phyloP scores from a whole-genome alignment of 805 yeast species.

The Schwanniomyces vanrijiae region DNA sequence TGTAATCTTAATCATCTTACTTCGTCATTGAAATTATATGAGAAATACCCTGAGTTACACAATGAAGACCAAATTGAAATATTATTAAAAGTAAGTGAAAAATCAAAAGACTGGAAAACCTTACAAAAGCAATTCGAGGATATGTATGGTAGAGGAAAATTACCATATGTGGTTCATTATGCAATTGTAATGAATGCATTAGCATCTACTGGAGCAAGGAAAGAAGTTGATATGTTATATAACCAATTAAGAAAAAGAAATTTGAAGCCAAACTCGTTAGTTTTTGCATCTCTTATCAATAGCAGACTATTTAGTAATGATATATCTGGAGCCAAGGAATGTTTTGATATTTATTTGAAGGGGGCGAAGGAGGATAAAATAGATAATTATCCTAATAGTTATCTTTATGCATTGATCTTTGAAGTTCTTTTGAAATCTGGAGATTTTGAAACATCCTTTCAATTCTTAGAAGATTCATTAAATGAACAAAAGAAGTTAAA shows the following conservation, averaged over 20 bases:
- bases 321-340: slow-evolving; percentile 30
- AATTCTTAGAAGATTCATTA: slow-evolving; percentile 21
- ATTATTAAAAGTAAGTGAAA: slow-evolving; percentile 46
- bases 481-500: slow-evolving; percentile 13
- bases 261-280: slow-evolving; percentile 45
- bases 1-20: slow-evolving; percentile 18
- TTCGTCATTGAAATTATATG: slow-evolving; percentile 29
- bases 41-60: slow-evolving; percentile 40
- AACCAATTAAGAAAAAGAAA: slow-evolving; percentile 45
- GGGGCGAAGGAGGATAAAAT: slow-evolving; percentile 16
- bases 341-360: slow-evolving; percentile 19
- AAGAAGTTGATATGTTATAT: slow-evolving; percentile 50
- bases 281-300: slow-evolving; percentile 47
- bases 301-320: slow-evolving; percentile 39
- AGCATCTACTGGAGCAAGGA: slow-evolving; percentile 48
- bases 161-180: slow-evolving; percentile 58
- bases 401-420: slow-evolving; percentile 29
- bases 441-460: slow-evolving; percentile 26
- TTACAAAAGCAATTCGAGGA: slow-evolving; percentile 58
- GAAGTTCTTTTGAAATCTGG: slow-evolving; percentile 23
- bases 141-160: slow-evolving; percentile 51
- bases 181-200: slow-evolving; percentile 60
- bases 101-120: slow-evolving; percentile 49
- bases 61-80: slow-evolving; percentile 48
- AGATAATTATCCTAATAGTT: slow-evolving; percentile 16